Conservation (phyloP, 257 asterid genomes). For the Fraxinus cuspidata region DNA sequence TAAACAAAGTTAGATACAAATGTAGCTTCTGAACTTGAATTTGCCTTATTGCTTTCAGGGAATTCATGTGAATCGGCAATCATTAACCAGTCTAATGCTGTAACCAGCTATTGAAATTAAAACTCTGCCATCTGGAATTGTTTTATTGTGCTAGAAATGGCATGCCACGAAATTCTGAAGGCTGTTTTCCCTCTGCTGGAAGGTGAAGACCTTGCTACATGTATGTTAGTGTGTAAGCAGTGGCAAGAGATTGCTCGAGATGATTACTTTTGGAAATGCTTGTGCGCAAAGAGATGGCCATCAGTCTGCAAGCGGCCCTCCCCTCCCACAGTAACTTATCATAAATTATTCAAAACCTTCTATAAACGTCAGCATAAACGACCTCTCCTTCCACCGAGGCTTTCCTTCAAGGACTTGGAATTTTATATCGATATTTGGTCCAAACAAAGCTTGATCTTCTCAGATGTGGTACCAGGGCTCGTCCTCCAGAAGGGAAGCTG, state of each 20-base stretch:
- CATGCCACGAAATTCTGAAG: slow-evolving; percentile 71
- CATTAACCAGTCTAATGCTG: slow-evolving; percentile 16
- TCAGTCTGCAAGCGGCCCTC: slow-evolving; percentile 72
- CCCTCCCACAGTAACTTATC: slow-evolving; percentile 66
- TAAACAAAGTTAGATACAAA: neutral
- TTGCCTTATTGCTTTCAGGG: slow-evolving; percentile 31
- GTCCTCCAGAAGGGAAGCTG: slow-evolving; percentile 63
- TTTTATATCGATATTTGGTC: slow-evolving; percentile 91
- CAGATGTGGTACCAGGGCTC: slow-evolving; percentile 88
- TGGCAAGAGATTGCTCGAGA: slow-evolving; percentile 79
- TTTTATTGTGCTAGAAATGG: slow-evolving; percentile 42
- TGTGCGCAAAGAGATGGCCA: slow-evolving; percentile 90
- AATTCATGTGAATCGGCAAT: neutral
- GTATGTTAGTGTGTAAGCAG: slow-evolving; percentile 77
- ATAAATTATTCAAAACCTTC: slow-evolving; percentile 56
- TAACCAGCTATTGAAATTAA: neutral
- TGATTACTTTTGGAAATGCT: slow-evolving; percentile 94
- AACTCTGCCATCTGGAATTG: slow-evolving; percentile 3
- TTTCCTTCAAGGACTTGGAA: slow-evolving; percentile 83
- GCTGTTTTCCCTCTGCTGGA: slow-evolving; percentile 86
- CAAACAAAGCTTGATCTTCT: slow-evolving; percentile 64
- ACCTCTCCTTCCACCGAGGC: slow-evolving; percentile 73
- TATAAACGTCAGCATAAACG: slow-evolving; percentile 53
- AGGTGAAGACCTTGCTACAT: slow-evolving; percentile 72
- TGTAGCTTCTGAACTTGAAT: slow-evolving; percentile 16